phyloP scores from a whole-genome alignment of 345 rosid genomes.

The Conringia planisiliqua region DNA sequence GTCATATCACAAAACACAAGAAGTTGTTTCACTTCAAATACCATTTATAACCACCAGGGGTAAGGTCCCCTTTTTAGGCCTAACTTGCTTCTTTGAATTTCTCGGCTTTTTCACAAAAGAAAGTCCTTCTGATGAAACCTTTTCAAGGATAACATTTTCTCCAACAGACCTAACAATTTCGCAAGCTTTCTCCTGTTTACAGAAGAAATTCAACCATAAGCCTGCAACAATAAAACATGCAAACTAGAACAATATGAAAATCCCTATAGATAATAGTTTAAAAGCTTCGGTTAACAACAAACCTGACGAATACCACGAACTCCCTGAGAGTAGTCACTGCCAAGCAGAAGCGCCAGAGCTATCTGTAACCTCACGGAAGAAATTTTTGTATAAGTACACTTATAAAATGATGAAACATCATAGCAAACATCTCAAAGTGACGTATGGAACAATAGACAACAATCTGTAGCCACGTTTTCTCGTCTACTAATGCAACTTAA shows the following conservation, averaged over 20 bases:
- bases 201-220: constrained; percentile 1
- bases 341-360: constrained; percentile 79
- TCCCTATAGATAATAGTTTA: not conserved
- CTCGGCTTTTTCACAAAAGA: constrained; percentile 48
- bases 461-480: not conserved
- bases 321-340: constrained; percentile 84
- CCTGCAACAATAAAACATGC: not conserved
- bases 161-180: constrained; percentile 67
- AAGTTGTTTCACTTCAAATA: constrained; percentile 25
- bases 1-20: constrained; percentile 2
- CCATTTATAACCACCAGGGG: constrained; percentile 40
- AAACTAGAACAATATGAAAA: not conserved
- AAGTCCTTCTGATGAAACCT: constrained; percentile 52
- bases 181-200: constrained; percentile 76
- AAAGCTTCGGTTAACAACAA: constrained; percentile 33
- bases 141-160: constrained; percentile 59
- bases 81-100: constrained; percentile 46
- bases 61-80: constrained; percentile 31
- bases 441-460: not conserved
- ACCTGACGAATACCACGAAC: constrained; percentile 85
- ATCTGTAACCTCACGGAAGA: constrained; percentile 44
- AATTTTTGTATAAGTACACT: not conserved
- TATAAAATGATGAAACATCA: not conserved
- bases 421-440: not conserved
- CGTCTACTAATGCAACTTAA: not conserved